A percentile compares a stretch with the other conserved stretches of the same genome.
phyloP scores from a whole-genome alignment of 225 moss, liverwort and hornwort species.

The Anthoceros angustus region DNA sequence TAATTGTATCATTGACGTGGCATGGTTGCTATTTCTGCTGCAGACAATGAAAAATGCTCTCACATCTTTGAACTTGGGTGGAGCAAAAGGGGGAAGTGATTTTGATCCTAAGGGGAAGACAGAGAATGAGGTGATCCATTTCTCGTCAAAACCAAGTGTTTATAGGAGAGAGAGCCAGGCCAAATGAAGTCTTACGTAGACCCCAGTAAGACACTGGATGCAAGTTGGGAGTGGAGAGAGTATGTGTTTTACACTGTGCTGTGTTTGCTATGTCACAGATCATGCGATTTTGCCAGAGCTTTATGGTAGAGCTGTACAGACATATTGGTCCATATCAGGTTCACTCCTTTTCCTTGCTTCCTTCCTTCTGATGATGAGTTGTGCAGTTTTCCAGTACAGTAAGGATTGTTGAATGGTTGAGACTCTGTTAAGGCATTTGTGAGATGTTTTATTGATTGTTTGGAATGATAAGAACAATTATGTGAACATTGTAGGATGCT shows the following conservation, averaged over 20 bases:
- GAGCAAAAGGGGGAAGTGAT: slow-evolving; percentile 96
- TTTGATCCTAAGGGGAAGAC: slow-evolving; percentile 96
- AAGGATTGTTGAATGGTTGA: too few relatives aligned
- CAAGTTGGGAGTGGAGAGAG: neutral
- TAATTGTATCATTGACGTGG: too few relatives aligned
- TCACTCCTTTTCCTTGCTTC: slow-evolving; percentile 1
- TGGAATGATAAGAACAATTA: neutral
- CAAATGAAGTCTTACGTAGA: too few relatives aligned
- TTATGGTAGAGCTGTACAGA: slow-evolving; percentile 97
- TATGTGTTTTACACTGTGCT: neutral
- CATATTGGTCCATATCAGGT: slow-evolving; percentile 96
- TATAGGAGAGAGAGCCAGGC: too few relatives aligned
- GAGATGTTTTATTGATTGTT: neutral
- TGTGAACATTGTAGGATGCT: slow-evolving; percentile 48
- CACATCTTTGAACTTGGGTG: slow-evolving; percentile 72
- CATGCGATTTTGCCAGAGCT: slow-evolving; percentile 98
- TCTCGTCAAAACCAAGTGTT: too few relatives aligned
- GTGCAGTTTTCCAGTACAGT: too few relatives aligned
- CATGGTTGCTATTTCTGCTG: slow-evolving; percentile 4
- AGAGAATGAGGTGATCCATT: slow-evolving; percentile 97
- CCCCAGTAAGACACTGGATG: too few relatives aligned
- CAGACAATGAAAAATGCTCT: slow-evolving; percentile 94
- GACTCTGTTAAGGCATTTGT: too few relatives aligned
- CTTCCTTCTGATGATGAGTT: neutral
- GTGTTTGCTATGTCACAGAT: slow-evolving; percentile 28